A percentile compares a stretch with the other conserved stretches of the same genome.
Evolutionary conservation across 2,329 filamentous ascomycete genomes (phyloP).

Genomic region (Thermoascus crustaceus): DNA sequence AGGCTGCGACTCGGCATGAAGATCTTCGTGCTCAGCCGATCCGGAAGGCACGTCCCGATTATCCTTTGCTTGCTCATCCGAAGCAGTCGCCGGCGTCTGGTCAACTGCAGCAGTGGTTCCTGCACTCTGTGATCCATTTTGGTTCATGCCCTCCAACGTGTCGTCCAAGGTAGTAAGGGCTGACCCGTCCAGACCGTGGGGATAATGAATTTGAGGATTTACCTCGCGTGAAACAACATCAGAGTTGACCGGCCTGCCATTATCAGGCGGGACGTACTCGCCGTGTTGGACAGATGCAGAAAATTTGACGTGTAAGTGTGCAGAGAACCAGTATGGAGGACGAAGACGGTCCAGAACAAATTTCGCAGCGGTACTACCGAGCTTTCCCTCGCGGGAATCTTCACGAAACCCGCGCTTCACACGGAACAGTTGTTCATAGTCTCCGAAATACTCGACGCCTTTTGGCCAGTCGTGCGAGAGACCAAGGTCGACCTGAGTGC

Average conservation of each 20-base stretch:
- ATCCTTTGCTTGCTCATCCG: too few relatives aligned
- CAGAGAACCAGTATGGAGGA: constrained; percentile 85
- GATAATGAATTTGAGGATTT: not conserved
- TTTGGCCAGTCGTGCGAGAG: constrained; percentile 95
- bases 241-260: not conserved
- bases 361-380: constrained; percentile 74
- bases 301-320: constrained; percentile 87
- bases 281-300: constrained; percentile 52
- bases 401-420: constrained; percentile 66
- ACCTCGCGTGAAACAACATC: not conserved
- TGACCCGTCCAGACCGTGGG: constrained; percentile 3
- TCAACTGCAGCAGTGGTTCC: too few relatives aligned
- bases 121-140: too few relatives aligned
- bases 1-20: too few relatives aligned
- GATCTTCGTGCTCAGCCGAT: too few relatives aligned
- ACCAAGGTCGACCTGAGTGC: constrained; percentile 83
- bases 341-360: constrained; percentile 73
- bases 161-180: not conserved
- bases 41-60: too few relatives aligned
- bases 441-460: constrained; percentile 69
- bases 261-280: constrained; percentile 14
- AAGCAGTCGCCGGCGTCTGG: too few relatives aligned
- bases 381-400: constrained; percentile 64
- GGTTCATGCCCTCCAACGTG: not conserved
- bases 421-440: constrained; percentile 59